Evolutionary conservation across 768 basidiomycete genomes (phyloP), one percentile per base, ranked within the genome.

Genomic region (Boletus vinaceobasis): DNA sequence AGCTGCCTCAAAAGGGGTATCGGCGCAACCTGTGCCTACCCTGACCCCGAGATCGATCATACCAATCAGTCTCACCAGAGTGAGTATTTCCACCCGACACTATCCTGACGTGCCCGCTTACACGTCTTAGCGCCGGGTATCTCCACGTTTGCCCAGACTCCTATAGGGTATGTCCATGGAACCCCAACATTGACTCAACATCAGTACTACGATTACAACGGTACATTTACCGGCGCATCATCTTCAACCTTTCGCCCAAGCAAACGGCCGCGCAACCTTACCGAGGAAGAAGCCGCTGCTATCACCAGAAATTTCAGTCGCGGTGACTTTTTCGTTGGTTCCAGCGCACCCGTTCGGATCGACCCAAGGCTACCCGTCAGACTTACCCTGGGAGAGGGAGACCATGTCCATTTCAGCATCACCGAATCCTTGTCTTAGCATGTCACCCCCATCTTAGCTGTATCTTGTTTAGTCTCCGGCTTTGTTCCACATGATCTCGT

Each of bases 1-100:
- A 89, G 85, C 69, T 91, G 89, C 64, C 77, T 91, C 65, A 91
- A 91, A 73, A 82, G 89, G 50, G 89, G 89, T 19, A 76, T 90
- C 50, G 88, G 86, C 27, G 71, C 78, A 3, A 69, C 78, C 17
- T 91, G 89, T 65, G 76, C 86, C 14, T 91, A 91, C 68, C 88
- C 89, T 23, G 89, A 90, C 70, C 87, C 88, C 35, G 88, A 91
- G 60, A 73, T 77, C 15, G 76, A 78, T 53, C 79, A 79, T 58
- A 48, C 79, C 53, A 69, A 48, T 52, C 71, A 67, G 46, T 48
- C 71, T 17, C 69, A 72, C 45, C 69, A 65, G 47, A 59, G 67
- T 71, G 39, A 32, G 61, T 50, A 29, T 31, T 39, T 39, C 15
- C 48, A 23, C 52, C 55, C 60, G 35, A 50, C 11, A 14, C 38